Percentiles rank a stretch among this genome's conserved stretches.
Evolutionary conservation across 2,329 filamentous ascomycete genomes (phyloP).

Genomic region (Cytospora mali): DNA sequence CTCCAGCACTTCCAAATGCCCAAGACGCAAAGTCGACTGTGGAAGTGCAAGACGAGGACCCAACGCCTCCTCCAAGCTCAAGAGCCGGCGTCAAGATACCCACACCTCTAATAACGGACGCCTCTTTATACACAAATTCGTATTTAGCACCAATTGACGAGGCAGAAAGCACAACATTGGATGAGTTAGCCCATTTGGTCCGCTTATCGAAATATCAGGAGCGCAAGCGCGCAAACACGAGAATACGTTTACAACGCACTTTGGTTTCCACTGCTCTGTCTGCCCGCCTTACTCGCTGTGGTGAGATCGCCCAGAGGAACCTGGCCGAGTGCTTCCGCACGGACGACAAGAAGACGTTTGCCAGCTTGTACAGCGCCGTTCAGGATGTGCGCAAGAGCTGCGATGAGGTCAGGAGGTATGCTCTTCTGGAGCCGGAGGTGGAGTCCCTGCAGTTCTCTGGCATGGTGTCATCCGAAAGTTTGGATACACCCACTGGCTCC

Average conservation of each 20-base stretch:
- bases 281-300: conserved; percentile 72
- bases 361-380: conserved; percentile 73
- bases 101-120: conserved; percentile 64
- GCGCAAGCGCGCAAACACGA: conserved; percentile 74
- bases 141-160: conserved; percentile 62
- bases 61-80: conserved; percentile 27
- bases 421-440: conserved; percentile 72
- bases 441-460: conserved; percentile 59
- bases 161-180: conserved; percentile 68
- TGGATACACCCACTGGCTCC: conserved; percentile 51
- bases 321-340: conserved; percentile 77
- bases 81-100: conserved; percentile 35
- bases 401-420: conserved; percentile 71
- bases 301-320: conserved; percentile 73
- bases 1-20: conserved; percentile 35
- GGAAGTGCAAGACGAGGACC: conserved; percentile 23
- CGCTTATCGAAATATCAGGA: conserved; percentile 80
- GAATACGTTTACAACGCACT: conserved; percentile 73
- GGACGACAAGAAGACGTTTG: conserved; percentile 79
- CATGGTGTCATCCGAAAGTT: conserved; percentile 53
- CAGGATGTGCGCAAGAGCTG: conserved; percentile 79
- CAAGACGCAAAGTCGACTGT: conserved; percentile 31
- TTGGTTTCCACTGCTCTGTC: conserved; percentile 75
- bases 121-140: conserved; percentile 67
- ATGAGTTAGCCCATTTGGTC: conserved; percentile 77